phyloP scores from a whole-genome alignment of 2,329 filamentous ascomycete species.

The Cercospora canescens region DNA sequence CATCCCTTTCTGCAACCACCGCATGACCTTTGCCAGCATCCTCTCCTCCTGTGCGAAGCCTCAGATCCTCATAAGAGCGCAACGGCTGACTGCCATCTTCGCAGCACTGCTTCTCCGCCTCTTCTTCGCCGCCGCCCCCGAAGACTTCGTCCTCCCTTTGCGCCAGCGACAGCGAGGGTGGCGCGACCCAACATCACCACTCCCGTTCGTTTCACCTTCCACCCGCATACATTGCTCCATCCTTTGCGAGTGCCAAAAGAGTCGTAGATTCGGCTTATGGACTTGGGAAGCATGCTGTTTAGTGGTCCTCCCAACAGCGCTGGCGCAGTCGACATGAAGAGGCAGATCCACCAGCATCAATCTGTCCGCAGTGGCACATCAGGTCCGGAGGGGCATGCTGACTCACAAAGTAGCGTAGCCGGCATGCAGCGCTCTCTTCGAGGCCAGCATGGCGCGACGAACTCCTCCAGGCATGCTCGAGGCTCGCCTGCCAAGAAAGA shows the following conservation, averaged over 20 bases:
- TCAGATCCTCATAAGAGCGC: background rate
- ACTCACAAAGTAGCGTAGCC: slow-evolving; percentile 12
- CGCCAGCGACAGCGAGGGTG: slow-evolving; percentile 33
- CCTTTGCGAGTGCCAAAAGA: slow-evolving; percentile 9
- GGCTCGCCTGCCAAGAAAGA: slow-evolving; percentile 39
- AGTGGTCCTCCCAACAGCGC: slow-evolving; percentile 25
- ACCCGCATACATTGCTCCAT: slow-evolving; percentile 16
- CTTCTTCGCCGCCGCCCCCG: slow-evolving; percentile 13
- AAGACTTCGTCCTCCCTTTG: slow-evolving; percentile 24
- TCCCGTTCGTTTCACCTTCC: slow-evolving; percentile 13
- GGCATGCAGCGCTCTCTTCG: slow-evolving; percentile 24
- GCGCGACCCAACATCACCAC: slow-evolving; percentile 12
- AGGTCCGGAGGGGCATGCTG: slow-evolving; percentile 19
- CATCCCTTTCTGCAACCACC: slow-evolving; percentile 25
- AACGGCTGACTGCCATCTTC: slow-evolving; percentile 11
- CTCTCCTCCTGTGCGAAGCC: background rate
- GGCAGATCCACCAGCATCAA: slow-evolving; percentile 38
- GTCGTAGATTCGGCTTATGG: slow-evolving; percentile 31
- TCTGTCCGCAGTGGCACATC: slow-evolving; percentile 33
- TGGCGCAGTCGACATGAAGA: slow-evolving; percentile 27
- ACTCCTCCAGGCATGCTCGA: slow-evolving; percentile 27
- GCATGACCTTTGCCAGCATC: slow-evolving; percentile 5
- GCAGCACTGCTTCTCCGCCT: slow-evolving; percentile 7
- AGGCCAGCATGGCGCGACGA: slow-evolving; percentile 24
- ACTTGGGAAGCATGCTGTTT: slow-evolving; percentile 40